phyloP scores from a whole-genome alignment of 2,329 filamentous ascomycete species.

The Calonectria pseudoreteaudii region DNA sequence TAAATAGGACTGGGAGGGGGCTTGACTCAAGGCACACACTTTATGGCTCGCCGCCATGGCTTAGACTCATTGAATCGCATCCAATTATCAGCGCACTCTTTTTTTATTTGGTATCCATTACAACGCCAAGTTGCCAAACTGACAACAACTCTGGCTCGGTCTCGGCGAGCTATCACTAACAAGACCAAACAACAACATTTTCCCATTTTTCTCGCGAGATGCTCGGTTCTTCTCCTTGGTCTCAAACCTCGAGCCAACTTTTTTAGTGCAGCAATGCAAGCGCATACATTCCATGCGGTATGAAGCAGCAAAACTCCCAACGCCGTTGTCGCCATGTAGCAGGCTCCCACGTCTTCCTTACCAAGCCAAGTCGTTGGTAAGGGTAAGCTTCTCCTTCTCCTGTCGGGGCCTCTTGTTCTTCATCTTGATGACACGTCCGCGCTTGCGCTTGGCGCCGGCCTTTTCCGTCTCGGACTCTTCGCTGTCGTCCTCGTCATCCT shows the following conservation, averaged over 20 bases:
- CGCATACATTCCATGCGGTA: slow-evolving; percentile 11
- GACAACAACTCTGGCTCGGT: neutral
- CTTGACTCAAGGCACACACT: neutral
- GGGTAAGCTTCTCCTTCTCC: slow-evolving; percentile 69
- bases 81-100: neutral
- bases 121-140: slow-evolving; percentile 6
- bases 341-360: slow-evolving; percentile 36
- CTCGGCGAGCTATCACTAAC: neutral
- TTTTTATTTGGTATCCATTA: slow-evolving; percentile 32
- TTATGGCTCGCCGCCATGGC: neutral
- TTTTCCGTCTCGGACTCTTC: slow-evolving; percentile 69
- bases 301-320: slow-evolving; percentile 36
- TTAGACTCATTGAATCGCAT: neutral
- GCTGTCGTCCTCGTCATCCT: slow-evolving; percentile 67
- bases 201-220: neutral
- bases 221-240: neutral
- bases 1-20: neutral
- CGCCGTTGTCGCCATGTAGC: slow-evolving; percentile 30
- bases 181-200: neutral
- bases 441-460: slow-evolving; percentile 68
- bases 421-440: slow-evolving; percentile 60
- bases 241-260: neutral
- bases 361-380: slow-evolving; percentile 58
- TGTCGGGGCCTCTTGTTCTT: slow-evolving; percentile 59
- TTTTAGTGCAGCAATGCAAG: slow-evolving; percentile 1